Evolutionary conservation across 169 alveolate species (phyloP).

Genomic region (Plasmodium vivax): DNA sequence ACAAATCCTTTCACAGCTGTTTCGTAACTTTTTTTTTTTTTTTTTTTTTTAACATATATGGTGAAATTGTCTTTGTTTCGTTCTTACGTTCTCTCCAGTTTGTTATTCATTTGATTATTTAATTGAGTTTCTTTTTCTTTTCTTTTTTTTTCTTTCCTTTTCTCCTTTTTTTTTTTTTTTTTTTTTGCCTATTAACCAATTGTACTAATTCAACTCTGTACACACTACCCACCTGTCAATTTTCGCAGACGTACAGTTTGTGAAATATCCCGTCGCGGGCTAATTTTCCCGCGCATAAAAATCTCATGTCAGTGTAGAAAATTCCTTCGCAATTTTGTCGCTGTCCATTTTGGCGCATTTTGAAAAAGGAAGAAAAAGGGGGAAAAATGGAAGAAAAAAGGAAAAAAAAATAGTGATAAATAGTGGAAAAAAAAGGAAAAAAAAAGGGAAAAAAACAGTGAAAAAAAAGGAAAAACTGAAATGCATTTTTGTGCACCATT

Average conservation of each 20-base stretch:
- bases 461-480: not conserved
- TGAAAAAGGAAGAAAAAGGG: not conserved
- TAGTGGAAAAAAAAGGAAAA: not conserved
- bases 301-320: constrained; percentile 2
- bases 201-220: not conserved
- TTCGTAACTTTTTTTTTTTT: not conserved
- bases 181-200: not conserved
- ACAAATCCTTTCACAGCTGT: not conserved
- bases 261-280: constrained; percentile 4
- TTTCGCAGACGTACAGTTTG: not conserved
- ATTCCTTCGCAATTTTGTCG: not conserved
- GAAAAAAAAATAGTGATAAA: too few relatives aligned
- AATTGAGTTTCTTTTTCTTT: not conserved
- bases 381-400: not conserved
- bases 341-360: not conserved
- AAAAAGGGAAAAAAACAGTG: not conserved
- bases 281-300: not conserved
- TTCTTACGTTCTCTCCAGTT: not conserved
- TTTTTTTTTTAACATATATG: not conserved
- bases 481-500: not conserved
- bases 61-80: not conserved
- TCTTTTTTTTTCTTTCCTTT: not conserved
- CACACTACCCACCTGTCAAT: not conserved
- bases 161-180: not conserved
- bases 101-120: not conserved